A percentile compares a stretch with the other conserved stretches of the same genome.
phyloP scores from a whole-genome alignment of 768 basidiomycete genomes.

The Lentinus tigrinus region DNA sequence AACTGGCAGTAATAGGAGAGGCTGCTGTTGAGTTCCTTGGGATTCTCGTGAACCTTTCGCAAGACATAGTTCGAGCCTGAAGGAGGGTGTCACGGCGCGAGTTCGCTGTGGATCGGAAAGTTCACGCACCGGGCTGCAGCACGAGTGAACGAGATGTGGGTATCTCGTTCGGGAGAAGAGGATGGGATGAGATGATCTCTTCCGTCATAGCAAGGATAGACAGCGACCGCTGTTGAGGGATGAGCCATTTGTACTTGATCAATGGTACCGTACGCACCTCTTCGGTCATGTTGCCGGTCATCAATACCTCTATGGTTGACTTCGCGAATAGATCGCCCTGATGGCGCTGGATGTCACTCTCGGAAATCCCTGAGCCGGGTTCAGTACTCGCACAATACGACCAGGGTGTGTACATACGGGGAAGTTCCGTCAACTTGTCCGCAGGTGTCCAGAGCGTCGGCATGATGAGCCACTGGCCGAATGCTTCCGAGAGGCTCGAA shows the following conservation, averaged over 20 bases:
- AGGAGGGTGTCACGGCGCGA: background rate
- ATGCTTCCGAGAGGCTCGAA: conserved; percentile 34
- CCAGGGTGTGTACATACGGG: conserved; percentile 29
- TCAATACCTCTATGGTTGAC: conserved; percentile 41
- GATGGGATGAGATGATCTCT: conserved; percentile 31
- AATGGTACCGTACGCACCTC: conserved; percentile 27
- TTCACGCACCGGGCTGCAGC: conserved; percentile 36
- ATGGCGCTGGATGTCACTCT: conserved; percentile 41
- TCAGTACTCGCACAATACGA: background rate
- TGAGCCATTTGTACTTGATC: background rate
- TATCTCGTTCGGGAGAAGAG: conserved; percentile 39
- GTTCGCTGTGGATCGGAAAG: background rate
- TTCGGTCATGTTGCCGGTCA: conserved; percentile 46
- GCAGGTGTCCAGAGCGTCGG: conserved; percentile 41
- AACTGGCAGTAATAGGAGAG: conserved; percentile 49
- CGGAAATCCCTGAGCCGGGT: conserved; percentile 35
- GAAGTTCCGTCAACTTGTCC: conserved; percentile 40
- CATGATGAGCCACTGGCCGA: conserved; percentile 37
- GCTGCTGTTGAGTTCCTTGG: conserved; percentile 45
- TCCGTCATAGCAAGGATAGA: conserved; percentile 38
- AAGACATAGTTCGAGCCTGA: conserved; percentile 39
- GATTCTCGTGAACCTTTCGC: conserved; percentile 39
- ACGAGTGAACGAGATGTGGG: conserved; percentile 39
- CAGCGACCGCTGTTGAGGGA: conserved; percentile 37
- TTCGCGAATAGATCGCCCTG: conserved; percentile 38